Conservation (phyloP, 1,284 basidiomycete genomes). For the Rhodotorula sp. region DNA sequence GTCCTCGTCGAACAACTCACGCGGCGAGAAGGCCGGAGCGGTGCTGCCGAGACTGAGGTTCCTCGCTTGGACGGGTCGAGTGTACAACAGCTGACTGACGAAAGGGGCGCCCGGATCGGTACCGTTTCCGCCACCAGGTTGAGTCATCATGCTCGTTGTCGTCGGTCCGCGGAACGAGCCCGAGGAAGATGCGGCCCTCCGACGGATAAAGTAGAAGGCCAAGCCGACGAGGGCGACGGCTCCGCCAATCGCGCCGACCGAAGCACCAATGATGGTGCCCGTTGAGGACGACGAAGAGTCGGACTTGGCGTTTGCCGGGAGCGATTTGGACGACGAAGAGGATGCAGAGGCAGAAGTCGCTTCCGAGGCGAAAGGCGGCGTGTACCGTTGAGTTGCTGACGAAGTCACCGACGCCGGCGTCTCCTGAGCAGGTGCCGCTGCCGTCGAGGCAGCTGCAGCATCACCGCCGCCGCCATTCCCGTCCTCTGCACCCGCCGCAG, state of each 20-base stretch:
- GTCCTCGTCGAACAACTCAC: background rate
- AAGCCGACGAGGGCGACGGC: slow-evolving; percentile 37
- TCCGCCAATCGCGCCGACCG: slow-evolving; percentile 43
- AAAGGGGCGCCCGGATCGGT: slow-evolving; percentile 8
- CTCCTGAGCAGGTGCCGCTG: background rate
- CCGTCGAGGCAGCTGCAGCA: background rate
- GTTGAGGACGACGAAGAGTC: slow-evolving; percentile 15
- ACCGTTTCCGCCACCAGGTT: background rate
- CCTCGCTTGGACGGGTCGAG: slow-evolving; percentile 32
- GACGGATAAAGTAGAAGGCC: slow-evolving; percentile 33
- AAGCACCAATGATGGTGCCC: slow-evolving; percentile 39
- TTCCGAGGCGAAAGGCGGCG: background rate
- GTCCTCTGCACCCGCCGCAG: background rate
- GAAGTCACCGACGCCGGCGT: background rate
- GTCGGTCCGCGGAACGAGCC: background rate
- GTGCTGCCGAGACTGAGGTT: slow-evolving; percentile 39
- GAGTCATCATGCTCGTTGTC: background rate
- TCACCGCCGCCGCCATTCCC: background rate
- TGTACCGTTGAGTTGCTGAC: background rate
- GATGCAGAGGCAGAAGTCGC: slow-evolving; percentile 1
- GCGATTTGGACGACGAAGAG: background rate
- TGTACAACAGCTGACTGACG: slow-evolving; percentile 39
- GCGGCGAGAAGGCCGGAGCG: slow-evolving; percentile 7
- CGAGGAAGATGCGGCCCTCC: slow-evolving; percentile 4
- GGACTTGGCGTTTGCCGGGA: background rate